These are phyloP conservation scores for Cordyceps fumosorosea DNA, from an alignment of 2,329 filamentous ascomycete genomes.

Conservation along the genomic window DNA sequence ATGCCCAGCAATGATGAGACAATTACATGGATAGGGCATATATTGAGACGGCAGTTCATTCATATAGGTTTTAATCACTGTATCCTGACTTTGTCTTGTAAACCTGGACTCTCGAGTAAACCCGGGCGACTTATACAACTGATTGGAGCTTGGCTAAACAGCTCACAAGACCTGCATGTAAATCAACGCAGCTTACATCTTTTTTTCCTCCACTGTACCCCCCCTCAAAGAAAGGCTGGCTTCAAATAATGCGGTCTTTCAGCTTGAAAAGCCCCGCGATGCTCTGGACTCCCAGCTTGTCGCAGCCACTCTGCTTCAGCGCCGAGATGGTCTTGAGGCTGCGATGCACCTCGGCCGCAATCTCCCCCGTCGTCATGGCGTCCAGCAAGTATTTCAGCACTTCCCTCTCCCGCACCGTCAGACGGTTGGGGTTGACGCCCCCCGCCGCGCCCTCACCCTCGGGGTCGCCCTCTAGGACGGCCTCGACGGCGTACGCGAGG, in stretches of 20 bases:
- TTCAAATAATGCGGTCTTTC: not conserved
- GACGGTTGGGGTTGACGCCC: not conserved
- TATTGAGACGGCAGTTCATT: too few species aligned
- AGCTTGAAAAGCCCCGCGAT: conserved; percentile 6
- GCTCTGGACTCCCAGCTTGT: conserved; percentile 5
- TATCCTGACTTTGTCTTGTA: too few species aligned
- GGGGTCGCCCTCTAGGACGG: not conserved
- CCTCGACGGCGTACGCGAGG: not conserved
- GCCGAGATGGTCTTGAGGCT: conserved; percentile 1
- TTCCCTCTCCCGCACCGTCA: not conserved
- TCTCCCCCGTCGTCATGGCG: conserved; percentile 6
- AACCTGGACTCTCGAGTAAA: too few species aligned
- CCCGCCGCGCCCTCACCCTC: not conserved
- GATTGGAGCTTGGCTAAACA: too few species aligned
- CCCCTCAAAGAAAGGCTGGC: not conserved
- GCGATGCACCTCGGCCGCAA: not conserved
- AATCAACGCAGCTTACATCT: too few species aligned
- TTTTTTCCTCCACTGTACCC: too few species aligned
- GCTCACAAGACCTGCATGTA: too few species aligned
- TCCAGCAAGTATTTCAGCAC: not conserved
- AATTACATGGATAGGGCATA: too few species aligned
- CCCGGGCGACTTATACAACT: too few species aligned
- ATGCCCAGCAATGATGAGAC: too few species aligned
- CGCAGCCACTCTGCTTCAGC: conserved; percentile 7
- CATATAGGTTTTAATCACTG: too few species aligned